Evolutionary conservation across 306 rosid species (phyloP).

Genomic region (Glycine tomentella): DNA sequence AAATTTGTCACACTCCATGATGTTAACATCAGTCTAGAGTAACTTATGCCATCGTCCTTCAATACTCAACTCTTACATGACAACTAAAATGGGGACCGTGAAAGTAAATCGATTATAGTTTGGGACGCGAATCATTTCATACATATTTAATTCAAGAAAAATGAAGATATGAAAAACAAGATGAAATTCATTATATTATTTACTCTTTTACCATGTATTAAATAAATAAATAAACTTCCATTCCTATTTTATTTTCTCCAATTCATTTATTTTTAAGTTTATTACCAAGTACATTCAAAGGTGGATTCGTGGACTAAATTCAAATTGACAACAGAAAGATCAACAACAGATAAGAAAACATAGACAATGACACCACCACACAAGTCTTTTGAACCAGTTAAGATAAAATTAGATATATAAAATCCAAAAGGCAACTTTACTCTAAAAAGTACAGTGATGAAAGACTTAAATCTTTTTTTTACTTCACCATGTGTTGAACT

Average conservation of each 20-base stretch:
- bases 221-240: neutral
- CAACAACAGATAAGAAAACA: conserved; percentile 11
- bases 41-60: neutral
- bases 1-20: neutral
- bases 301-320: conserved; percentile 31
- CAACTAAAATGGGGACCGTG: neutral
- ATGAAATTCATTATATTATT: neutral
- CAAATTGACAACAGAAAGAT: conserved; percentile 26
- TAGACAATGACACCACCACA: conserved; percentile 28
- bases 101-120: neutral
- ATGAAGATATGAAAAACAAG: neutral
- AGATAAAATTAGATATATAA: conserved; percentile 36
- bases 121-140: neutral
- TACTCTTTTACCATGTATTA: no score
- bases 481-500: conserved; percentile 45
- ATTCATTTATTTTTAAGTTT: neutral
- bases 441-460: conserved; percentile 44
- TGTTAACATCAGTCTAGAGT: neutral
- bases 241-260: conserved; percentile 11
- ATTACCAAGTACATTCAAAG: conserved; percentile 6
- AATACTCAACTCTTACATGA: no score
- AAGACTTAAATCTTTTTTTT: conserved; percentile 46
- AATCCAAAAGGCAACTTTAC: conserved; percentile 49
- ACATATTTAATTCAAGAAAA: neutral
- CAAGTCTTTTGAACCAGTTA: conserved; percentile 14